A percentile compares a stretch with the other conserved stretches of the same genome.
Conservation (phyloP, 1,139 yeast genomes). For the Sugiyamaella novakii region DNA sequence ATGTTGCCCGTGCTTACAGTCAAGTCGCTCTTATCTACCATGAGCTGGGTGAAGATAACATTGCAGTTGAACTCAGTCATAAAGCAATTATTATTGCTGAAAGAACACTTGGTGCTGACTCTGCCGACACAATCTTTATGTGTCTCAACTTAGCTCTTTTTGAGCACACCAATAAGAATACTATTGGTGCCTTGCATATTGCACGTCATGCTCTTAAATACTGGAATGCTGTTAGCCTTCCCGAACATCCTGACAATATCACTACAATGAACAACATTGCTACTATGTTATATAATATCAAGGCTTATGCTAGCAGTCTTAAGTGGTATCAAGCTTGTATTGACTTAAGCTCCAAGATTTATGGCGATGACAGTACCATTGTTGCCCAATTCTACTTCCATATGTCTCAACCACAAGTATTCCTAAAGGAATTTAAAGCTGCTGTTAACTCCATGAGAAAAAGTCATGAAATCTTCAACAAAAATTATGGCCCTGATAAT, state of each 20-base stretch:
- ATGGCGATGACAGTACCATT: constrained; percentile 61
- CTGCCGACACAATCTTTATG: constrained; percentile 72
- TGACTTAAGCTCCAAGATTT: constrained; percentile 49
- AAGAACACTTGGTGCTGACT: constrained; percentile 78
- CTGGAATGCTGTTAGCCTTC: constrained; percentile 57
- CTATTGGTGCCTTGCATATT: constrained; percentile 62
- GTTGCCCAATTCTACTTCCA: constrained; percentile 65
- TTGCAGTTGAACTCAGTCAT: constrained; percentile 70
- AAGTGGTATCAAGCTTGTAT: constrained; percentile 55
- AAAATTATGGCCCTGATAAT: constrained; percentile 63
- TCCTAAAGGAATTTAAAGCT: constrained; percentile 54
- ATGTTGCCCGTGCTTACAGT: constrained; percentile 71
- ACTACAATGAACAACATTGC: constrained; percentile 69
- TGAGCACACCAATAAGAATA: constrained; percentile 64
- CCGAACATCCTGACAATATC: constrained; percentile 67
- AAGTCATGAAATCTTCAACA: constrained; percentile 58
- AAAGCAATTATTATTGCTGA: constrained; percentile 75
- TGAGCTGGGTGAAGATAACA: constrained; percentile 57
- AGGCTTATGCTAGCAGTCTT: constrained; percentile 51
- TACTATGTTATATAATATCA: constrained; percentile 57
- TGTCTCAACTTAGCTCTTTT: constrained; percentile 73
- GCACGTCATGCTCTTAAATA: constrained; percentile 61
- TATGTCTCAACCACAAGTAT: constrained; percentile 64
- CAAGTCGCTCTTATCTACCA: constrained; percentile 67
- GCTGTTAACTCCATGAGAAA: constrained; percentile 56